A percentile compares a stretch with the other conserved stretches of the same genome.
Evolutionary conservation across 352 stramenopile species (phyloP).

Genomic region (Pythium pectinolyticum): DNA sequence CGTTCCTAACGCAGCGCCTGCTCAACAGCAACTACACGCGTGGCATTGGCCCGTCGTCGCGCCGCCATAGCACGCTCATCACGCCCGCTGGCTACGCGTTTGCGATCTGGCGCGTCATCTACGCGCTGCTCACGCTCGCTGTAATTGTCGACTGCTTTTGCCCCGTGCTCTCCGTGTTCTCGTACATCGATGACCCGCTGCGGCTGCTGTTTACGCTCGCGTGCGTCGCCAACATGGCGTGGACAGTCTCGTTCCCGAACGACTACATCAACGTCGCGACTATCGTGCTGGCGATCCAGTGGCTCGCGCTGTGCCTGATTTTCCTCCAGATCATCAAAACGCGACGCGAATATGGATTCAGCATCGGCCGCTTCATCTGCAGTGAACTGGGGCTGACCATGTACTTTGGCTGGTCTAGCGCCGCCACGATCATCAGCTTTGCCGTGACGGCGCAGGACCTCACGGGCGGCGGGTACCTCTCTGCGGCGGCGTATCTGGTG

Average conservation of each 20-base stretch:
- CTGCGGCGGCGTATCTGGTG: slow-evolving; percentile 54
- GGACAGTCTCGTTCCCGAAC: slow-evolving; percentile 68
- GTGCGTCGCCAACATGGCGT: slow-evolving; percentile 71
- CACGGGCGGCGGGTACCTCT: slow-evolving; percentile 40
- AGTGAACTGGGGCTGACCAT: slow-evolving; percentile 62
- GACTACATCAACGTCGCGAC: slow-evolving; percentile 67
- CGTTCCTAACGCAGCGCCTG: slow-evolving; percentile 22
- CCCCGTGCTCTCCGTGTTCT: slow-evolving; percentile 59
- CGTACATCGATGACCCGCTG: slow-evolving; percentile 39
- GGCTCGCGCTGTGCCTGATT: slow-evolving; percentile 54
- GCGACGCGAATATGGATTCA: slow-evolving; percentile 43
- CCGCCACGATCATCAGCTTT: slow-evolving; percentile 69
- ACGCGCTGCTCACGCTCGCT: slow-evolving; percentile 59
- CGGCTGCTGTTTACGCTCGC: slow-evolving; percentile 60
- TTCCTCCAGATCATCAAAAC: slow-evolving; percentile 55
- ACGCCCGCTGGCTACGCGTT: slow-evolving; percentile 76
- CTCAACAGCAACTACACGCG: slow-evolving; percentile 22
- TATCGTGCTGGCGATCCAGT: slow-evolving; percentile 52
- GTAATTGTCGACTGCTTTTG: slow-evolving; percentile 70
- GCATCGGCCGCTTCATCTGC: slow-evolving; percentile 47
- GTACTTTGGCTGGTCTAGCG: slow-evolving; percentile 79
- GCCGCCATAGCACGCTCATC: slow-evolving; percentile 70
- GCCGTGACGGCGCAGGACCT: slow-evolving; percentile 60
- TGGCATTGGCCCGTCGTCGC: slow-evolving; percentile 55
- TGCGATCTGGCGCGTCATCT: slow-evolving; percentile 64